Conservation (phyloP, 805 yeast species). For the Saccharomycopsis schoenii region DNA sequence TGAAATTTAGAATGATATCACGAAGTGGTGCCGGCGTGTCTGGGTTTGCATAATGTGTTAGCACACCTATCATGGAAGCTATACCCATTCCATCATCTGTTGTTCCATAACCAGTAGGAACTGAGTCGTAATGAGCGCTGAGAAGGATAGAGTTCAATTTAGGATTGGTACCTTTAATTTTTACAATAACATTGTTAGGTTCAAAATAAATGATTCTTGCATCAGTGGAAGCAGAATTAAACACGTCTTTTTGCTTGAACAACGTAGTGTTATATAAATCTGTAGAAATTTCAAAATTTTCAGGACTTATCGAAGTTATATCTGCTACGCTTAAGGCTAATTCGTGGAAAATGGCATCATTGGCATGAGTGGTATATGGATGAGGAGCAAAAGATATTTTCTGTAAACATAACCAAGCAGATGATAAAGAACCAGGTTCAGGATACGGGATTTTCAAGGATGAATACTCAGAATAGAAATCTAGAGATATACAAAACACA, state of each 20-base stretch:
- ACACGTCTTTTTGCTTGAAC: conserved; percentile 42
- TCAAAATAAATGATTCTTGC: conserved; percentile 64
- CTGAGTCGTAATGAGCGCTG: conserved; percentile 85
- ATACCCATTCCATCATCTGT: conserved; percentile 92
- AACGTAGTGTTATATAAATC: conserved; percentile 35
- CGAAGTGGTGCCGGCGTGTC: conserved; percentile 45
- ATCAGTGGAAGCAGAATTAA: conserved; percentile 31
- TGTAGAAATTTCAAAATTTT: conserved; percentile 31
- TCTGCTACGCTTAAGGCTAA: conserved; percentile 35
- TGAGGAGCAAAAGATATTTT: conserved; percentile 56
- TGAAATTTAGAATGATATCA: conserved; percentile 73
- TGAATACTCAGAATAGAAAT: conserved; percentile 30
- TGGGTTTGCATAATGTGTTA: conserved; percentile 36
- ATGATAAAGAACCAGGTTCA: conserved; percentile 28
- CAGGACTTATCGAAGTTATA: conserved; percentile 25
- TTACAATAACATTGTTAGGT: conserved; percentile 69
- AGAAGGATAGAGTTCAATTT: conserved; percentile 57
- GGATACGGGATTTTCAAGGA: conserved; percentile 36
- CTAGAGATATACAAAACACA: conserved; percentile 30
- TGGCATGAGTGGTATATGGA: conserved; percentile 70
- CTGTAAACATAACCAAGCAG: conserved; percentile 68
- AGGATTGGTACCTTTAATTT: conserved; percentile 54
- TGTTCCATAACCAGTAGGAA: conserved; percentile 77
- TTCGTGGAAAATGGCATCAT: conserved; percentile 68
- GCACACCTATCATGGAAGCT: conserved; percentile 65